Evolutionary conservation across 2,329 filamentous ascomycete genomes (phyloP).

Genomic region (Verticillium tricorpus): DNA sequence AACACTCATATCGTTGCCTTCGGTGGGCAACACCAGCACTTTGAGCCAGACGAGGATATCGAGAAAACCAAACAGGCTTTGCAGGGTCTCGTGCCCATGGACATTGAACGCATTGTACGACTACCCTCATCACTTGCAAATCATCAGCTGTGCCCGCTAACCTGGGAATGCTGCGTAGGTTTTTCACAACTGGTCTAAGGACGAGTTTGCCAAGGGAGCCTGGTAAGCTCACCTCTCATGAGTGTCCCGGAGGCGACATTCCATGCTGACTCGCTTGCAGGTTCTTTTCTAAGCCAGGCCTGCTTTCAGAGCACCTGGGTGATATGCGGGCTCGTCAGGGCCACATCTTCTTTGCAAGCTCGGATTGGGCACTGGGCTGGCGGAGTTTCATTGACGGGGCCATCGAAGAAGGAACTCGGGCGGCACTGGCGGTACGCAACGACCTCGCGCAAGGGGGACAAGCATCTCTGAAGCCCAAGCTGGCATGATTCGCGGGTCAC

Average conservation of each 20-base stretch:
- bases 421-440: conserved; percentile 16
- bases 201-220: conserved; percentile 41
- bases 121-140: background rate
- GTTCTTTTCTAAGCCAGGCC: conserved; percentile 32
- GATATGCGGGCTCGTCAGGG: conserved; percentile 36
- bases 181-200: conserved; percentile 44
- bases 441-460: conserved; percentile 3
- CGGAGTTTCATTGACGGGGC: conserved; percentile 46
- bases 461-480: background rate
- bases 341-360: conserved; percentile 40
- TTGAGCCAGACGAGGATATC: conserved; percentile 37
- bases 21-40: conserved; percentile 34
- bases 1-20: conserved; percentile 45
- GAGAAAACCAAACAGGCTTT: conserved; percentile 24
- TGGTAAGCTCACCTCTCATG: conserved; percentile 18
- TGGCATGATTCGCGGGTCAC: background rate
- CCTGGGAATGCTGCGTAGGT: conserved; percentile 18
- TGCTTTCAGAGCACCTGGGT: conserved; percentile 31
- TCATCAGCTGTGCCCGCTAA: background rate
- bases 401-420: conserved; percentile 38
- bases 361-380: conserved; percentile 46
- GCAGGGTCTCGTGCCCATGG: conserved; percentile 25
- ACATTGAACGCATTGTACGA: conserved; percentile 21
- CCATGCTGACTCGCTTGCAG: background rate
- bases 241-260: too few relatives aligned